Base-by-base conservation (phyloP, 73 alveolate species). In the Paramecium octaurelia region DNA sequence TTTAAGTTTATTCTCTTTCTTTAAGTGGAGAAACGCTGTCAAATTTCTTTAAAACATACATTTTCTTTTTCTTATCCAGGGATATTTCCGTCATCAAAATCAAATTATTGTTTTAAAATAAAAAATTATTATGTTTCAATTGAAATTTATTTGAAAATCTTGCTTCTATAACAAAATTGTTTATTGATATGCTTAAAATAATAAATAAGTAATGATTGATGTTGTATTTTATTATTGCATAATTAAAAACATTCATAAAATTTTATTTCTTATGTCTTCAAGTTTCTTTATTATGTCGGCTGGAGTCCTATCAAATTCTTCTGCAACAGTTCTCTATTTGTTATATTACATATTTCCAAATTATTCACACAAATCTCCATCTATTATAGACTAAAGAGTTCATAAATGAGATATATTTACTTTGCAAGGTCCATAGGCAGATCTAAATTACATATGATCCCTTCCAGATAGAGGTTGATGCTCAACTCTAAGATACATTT, bases 341-440 rank as follows among this genome's bases (percentile, higher is more conserved):
- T 92, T 95, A 83, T 88, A 95, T 0, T 93, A 96, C 44, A 98
- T 94, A 29, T 85, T 58, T 44, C 96, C 93, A 92, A 92, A 98
- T 96, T 95, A 97, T 94, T 98, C 99, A 76, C 99, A 98, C 14
- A 98, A 92, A 92, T 98, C 99, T 2, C 99, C 99, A 93, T 98
- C 99, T 21, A 99, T 97, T 21, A 97, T 97, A 86, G 93, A 84
- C 93, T 76, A 20, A 4, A 48, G 21, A 48, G 12, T 48, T 68
- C 64, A 18, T 87, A 86, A 57, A 68, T 85, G 58, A 24, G 59
- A 44, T 85, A 86, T 23, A 85, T 50, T 64, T 93, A 95, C 98
- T 58, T 95, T 97, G 64, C 95, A 98, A 35, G 99, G 99, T n/a
- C 95, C 98, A 93, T 92, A 95, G 20, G 97, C 93, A 10, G 99